Base-by-base conservation (phyloP, 441 rosid species). In the Adansonia grandidieri region DNA sequence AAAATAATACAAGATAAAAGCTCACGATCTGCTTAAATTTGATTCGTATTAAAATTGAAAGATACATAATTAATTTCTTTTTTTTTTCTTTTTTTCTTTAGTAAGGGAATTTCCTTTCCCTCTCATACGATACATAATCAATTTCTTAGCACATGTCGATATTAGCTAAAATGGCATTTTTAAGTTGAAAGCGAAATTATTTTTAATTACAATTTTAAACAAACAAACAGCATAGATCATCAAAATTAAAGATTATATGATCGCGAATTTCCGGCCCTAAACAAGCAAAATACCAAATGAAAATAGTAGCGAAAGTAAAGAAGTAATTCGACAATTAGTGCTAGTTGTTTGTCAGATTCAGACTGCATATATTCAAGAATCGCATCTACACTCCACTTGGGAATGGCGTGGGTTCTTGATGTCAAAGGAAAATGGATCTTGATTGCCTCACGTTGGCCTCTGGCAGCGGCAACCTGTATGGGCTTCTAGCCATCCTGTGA, bases 401-500 rank as follows among this genome's bases (percentile, higher is more conserved):
- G 85, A 77, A 91, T 81, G 44, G 88, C 54, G 9, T 85, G 84
- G 51, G 87, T 69, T 85, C 86, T 87, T 32, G 88, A 78, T 63
- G 97, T 93, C 76, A 82, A 81, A 6, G 94, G 92, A 79, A 92
- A 86, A 76, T 93, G 99, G 73, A 86, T 83, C 85, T 93, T 96
- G 79, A 92, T 92, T 75, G 87, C 91, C 67, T 73, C 86, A 67
- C 82, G 86, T 80, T 69, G 88, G 76, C 90, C 94, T 80, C 98
- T 87, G 57, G 83, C 87, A 77, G 99, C 97, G 9, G 98, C 98
- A 83, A 92, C 93, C 71, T 88, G 93, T 77, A 96, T 84, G 48
- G 97, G 90, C 88, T 87, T 93, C 83, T 84, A 91, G 58, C 92
- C 94, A 79, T 93, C 96, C 98, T 96, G 91, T 37, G 54, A 80